These are phyloP conservation scores for Nigrograna mackinnonii DNA, from an alignment of 2,329 filamentous ascomycete genomes.

Conservation along the genomic window DNA sequence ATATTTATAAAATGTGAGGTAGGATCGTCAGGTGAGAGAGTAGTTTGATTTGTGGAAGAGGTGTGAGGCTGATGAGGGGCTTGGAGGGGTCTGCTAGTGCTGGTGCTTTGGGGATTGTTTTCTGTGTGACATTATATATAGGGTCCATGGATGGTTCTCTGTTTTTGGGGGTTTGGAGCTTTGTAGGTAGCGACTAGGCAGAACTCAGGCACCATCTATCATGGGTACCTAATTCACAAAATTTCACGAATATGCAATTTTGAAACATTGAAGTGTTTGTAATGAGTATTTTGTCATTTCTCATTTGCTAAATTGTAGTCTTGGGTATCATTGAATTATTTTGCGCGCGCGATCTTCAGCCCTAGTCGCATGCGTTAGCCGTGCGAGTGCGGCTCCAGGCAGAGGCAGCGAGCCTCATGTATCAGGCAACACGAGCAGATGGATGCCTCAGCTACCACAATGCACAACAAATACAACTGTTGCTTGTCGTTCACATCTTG, in stretches of 20 bases:
- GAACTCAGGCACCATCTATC: slow-evolving; percentile 31
- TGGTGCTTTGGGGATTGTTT: too few species aligned
- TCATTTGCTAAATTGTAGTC: slow-evolving; percentile 7
- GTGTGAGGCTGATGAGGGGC: too few species aligned
- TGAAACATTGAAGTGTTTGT: slow-evolving; percentile 6
- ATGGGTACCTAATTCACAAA: slow-evolving; percentile 22
- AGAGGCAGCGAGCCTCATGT: slow-evolving; percentile 10
- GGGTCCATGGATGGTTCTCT: slow-evolving; percentile 11
- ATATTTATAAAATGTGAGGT: too few species aligned
- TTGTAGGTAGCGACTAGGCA: slow-evolving; percentile 39
- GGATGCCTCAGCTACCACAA: too few species aligned
- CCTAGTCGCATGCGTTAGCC: slow-evolving; percentile 6
- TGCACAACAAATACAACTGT: too few species aligned
- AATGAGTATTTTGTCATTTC: not conserved
- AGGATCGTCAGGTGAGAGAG: too few species aligned
- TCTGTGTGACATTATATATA: slow-evolving; percentile 26
- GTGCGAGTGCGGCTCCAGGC: too few species aligned
- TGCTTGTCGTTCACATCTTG: too few species aligned
- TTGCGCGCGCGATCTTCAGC: not conserved
- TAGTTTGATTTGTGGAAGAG: too few species aligned
- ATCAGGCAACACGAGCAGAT: too few species aligned
- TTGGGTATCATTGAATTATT: slow-evolving; percentile 35
- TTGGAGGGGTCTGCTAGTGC: too few species aligned
- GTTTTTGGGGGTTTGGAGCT: slow-evolving; percentile 18
- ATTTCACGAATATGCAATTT: slow-evolving; percentile 1